Conservation (phyloP, 495 filamentous ascomycete genomes). For the Penicillium egyptiacum region DNA sequence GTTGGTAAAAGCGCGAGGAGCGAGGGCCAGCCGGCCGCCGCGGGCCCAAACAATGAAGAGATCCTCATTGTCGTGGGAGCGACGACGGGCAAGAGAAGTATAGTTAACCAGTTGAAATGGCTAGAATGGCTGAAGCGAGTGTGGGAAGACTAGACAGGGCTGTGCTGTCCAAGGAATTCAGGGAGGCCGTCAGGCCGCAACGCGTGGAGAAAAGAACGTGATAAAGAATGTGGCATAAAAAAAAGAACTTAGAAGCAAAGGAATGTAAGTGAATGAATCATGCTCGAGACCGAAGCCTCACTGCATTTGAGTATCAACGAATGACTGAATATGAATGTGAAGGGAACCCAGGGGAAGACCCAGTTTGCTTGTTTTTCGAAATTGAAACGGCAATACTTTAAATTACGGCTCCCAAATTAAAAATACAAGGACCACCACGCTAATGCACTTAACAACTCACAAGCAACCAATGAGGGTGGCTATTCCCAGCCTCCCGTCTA, state of each 20-base stretch:
- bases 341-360: slow-evolving; percentile 14
- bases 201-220: slow-evolving; percentile 38
- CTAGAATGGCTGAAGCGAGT: slow-evolving; percentile 14
- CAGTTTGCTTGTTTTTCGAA: slow-evolving; percentile 1
- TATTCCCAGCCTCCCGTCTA: not conserved
- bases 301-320: slow-evolving; percentile 36
- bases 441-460: not conserved
- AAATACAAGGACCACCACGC: slow-evolving; percentile 2
- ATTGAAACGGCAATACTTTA: slow-evolving; percentile 4
- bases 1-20: slow-evolving; percentile 43
- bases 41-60: slow-evolving; percentile 57
- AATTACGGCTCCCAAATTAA: slow-evolving; percentile 9
- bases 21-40: slow-evolving; percentile 50
- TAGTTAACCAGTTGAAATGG: slow-evolving; percentile 8
- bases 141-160: slow-evolving; percentile 17
- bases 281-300: slow-evolving; percentile 30
- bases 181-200: slow-evolving; percentile 24
- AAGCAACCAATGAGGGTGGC: not conserved
- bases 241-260: slow-evolving; percentile 28
- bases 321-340: slow-evolving; percentile 40
- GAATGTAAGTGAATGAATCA: slow-evolving; percentile 31
- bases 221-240: slow-evolving; percentile 36
- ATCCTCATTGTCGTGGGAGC: slow-evolving; percentile 53
- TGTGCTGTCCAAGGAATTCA: slow-evolving; percentile 26
- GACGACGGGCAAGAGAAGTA: slow-evolving; percentile 40